Evolutionary conservation across 2,329 filamentous ascomycete genomes (phyloP), one percentile per base, ranked within the genome.

Genomic region (Catunica adiposa): DNA sequence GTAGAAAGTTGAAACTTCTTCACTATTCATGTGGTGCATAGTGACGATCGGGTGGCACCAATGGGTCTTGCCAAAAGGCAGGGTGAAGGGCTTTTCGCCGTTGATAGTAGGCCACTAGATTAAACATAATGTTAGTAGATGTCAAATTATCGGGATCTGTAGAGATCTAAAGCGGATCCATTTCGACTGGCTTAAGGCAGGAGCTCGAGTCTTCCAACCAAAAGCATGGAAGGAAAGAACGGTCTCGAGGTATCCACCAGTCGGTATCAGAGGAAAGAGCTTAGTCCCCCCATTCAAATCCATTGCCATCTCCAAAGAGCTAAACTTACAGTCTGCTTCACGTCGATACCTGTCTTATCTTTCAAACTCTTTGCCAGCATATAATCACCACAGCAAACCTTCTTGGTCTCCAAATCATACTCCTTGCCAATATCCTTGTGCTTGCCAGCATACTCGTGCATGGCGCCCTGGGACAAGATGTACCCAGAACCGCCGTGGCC

Each of bases 401-500:
- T 60, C 42, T 66, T 65, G 3, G 71, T 67, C 2, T 62, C 61
- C 34, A 64, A 58, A 58, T 79, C 76, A 61, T 70, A 78, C 53
- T 67, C 65, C 46, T 72, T 72, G 3, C 68, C 74, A 7, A 78
- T 63, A 3, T 69, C 68, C 1, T 66, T 64, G 46, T 72, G 62
- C 31, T 69, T 66, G 2, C 66, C 69, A 0, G 68, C 66, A 37
- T 78, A 71, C 31, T 66, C 66, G 51, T 70, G 63, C 70, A 82
- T 74, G 2, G 77, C 71, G 1, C 70, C 72, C 34, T 72, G 66
- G 25, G 74, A 78, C 29, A 80, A 60, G 25, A 75, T 60, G 56
- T 77, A 78, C 1, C 78, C 78, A 50, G 73, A 76, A 1, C 77
- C 77, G 3, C 77, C 77, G 60, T 80, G 77, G 1, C 67, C 76